Base-by-base conservation (phyloP, 176 grass and related monocot species). In the Cymbopogon citratus region DNA sequence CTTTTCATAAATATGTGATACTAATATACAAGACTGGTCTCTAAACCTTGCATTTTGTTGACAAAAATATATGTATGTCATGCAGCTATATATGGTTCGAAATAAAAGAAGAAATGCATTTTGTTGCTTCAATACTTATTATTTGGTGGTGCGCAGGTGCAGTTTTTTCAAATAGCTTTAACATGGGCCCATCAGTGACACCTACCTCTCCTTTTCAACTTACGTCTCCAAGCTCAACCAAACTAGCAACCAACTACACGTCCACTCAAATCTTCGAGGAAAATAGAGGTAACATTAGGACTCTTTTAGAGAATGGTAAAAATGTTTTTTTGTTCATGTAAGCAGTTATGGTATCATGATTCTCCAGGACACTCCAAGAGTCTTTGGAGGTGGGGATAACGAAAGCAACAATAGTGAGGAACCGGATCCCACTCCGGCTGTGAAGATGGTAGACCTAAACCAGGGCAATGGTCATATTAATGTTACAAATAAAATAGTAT, bases 221-320 rank as follows among this genome's bases (percentile, higher is more conserved):
- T 56, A 56, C 77, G 65, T 81, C 81, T 56, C 73, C 74, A 60
- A 48, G 33, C 72, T 43, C 72, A 5, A 61, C n/a, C n/a, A n/a
- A n/a, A n/a, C n/a, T n/a, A n/a, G n/a, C n/a, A n/a, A n/a, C 67
- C 6, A 79, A 19, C 46, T 45, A 23, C 49, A 68, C 88, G 61
- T 49, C 68, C 7, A 3, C 67, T 15, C 59, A 79, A 67, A 68
- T 83, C 18, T 69, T 79, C 15, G 33, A 75, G 73, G 35, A 85
- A 74, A 63, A 28, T 74, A 85, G 86, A 91, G 83, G 82, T 85
- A 88, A 79, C n/a, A 49, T 38, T 54, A 23, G 49, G 36, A 34
- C 9, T 79, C n/a, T 63, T 85, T 66, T 16, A 36, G 44, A 35
- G 43, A n/a, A n/a, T 66, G 5, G 15, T 78, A 12, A 69, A 73